Evolutionary conservation across 768 basidiomycete species (phyloP).

Genomic region (Suillus luteus): DNA sequence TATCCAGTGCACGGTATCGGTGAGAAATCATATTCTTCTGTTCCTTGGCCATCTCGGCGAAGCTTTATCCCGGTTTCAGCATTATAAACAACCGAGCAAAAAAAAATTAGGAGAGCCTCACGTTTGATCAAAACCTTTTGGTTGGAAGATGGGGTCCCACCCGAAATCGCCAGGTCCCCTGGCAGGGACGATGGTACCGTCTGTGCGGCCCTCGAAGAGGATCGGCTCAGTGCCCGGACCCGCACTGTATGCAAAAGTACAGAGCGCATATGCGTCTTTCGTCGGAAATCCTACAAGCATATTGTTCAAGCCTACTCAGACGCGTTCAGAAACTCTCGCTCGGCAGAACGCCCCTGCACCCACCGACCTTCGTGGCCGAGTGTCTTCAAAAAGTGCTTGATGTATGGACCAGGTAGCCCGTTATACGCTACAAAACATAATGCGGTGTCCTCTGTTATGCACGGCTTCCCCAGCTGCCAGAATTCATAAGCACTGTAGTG

Average conservation of each 20-base stretch:
- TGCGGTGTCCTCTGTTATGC: slow-evolving; percentile 92
- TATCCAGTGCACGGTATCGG: slow-evolving; percentile 62
- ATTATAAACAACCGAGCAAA: not conserved
- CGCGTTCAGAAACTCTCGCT: slow-evolving; percentile 1
- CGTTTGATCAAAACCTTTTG: slow-evolving; percentile 76
- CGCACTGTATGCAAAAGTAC: slow-evolving; percentile 93
- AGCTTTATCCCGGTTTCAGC: slow-evolving; percentile 38
- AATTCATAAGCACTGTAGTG: slow-evolving; percentile 9
- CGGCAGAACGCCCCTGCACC: not conserved
- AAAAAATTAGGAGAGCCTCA: slow-evolving; percentile 36
- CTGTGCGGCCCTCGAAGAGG: slow-evolving; percentile 84
- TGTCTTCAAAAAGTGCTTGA: slow-evolving; percentile 86
- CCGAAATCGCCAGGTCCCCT: slow-evolving; percentile 81
- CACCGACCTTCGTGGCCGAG: slow-evolving; percentile 80
- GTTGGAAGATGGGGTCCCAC: slow-evolving; percentile 90
- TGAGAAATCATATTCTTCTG: slow-evolving; percentile 71
- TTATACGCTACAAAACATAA: slow-evolving; percentile 87
- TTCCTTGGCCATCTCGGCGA: slow-evolving; percentile 65
- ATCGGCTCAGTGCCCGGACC: slow-evolving; percentile 82
- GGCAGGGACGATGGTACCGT: slow-evolving; percentile 86
- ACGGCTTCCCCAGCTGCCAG: slow-evolving; percentile 49
- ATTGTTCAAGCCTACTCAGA: slow-evolving; percentile 66
- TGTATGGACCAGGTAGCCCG: slow-evolving; percentile 95
- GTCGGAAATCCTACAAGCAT: slow-evolving; percentile 77
- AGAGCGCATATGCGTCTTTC: slow-evolving; percentile 84